These are phyloP conservation scores for Rhexocercosporidium sp. DNA, from an alignment of 2,329 filamentous ascomycete genomes.

Conservation along the genomic window DNA sequence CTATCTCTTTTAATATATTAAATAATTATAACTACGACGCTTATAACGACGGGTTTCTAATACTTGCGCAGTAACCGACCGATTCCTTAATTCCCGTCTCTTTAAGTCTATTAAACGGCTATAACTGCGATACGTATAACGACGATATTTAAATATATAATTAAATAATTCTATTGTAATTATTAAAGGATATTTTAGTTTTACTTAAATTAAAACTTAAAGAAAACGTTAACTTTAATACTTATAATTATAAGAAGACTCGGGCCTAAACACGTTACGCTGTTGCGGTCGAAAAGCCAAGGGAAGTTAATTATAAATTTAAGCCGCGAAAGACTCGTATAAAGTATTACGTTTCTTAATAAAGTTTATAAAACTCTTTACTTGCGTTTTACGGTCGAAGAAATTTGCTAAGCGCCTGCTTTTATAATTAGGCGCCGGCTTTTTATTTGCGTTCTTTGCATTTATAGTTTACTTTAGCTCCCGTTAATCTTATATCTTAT, in stretches of 20 bases:
- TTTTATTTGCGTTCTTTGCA: background rate
- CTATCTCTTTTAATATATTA: too few relatives aligned
- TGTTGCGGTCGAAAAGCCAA: constrained; percentile 17
- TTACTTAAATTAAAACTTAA: constrained; percentile 21
- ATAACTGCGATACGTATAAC: background rate
- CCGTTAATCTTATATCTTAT: background rate
- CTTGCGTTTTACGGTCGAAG: background rate
- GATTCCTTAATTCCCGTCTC: background rate
- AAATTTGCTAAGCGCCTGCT: background rate
- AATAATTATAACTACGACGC: too few relatives aligned
- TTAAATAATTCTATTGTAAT: constrained; percentile 20
- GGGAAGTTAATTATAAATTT: constrained; percentile 18
- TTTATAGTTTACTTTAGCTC: background rate
- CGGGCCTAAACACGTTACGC: constrained; percentile 12
- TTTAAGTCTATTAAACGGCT: background rate
- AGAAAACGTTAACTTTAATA: constrained; percentile 24
- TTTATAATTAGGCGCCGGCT: background rate
- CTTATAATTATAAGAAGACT: constrained; percentile 25
- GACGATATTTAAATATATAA: constrained; percentile 18
- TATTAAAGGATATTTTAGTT: constrained; percentile 21
- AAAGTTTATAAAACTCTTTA: background rate
- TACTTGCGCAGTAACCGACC: constrained; percentile 3
- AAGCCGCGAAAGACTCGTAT: constrained; percentile 21
- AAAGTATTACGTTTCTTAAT: background rate
- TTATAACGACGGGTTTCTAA: too few relatives aligned